Evolutionary conservation across 108 stramenopile genomes (phyloP).

Genomic region (Skeletonema costatum): DNA sequence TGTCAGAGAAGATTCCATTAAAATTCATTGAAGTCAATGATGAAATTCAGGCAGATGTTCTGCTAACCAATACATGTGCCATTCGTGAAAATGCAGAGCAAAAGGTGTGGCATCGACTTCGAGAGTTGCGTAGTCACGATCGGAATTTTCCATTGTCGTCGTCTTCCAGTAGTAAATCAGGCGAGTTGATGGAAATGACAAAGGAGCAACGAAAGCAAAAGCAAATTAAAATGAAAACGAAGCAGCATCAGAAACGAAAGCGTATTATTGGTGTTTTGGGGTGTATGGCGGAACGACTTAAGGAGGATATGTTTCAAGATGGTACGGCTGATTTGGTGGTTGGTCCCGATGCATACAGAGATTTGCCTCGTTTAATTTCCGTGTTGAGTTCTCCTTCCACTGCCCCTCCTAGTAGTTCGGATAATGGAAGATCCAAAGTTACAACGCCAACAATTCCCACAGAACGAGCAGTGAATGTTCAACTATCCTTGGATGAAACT

Average conservation of each 20-base stretch:
- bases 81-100: constrained; percentile 98
- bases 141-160: constrained; percentile 29
- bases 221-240: constrained; percentile 4
- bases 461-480: constrained; percentile 81
- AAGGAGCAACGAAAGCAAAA: constrained; percentile 11
- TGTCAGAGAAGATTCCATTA: constrained; percentile 18
- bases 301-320: constrained; percentile 88
- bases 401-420: not conserved
- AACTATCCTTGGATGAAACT: constrained; percentile 95
- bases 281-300: constrained; percentile 99
- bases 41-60: constrained; percentile 73
- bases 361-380: constrained; percentile 89
- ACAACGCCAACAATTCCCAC: constrained; percentile 9
- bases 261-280: constrained; percentile 96
- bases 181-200: not conserved
- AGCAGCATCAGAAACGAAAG: constrained; percentile 20
- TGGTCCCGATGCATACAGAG: constrained; percentile 98
- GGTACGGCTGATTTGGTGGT: constrained; percentile 92
- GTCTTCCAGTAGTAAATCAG: not conserved
- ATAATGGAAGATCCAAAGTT: not conserved
- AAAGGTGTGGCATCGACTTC: constrained; percentile 94
- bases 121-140: constrained; percentile 48
- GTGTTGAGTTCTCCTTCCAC: constrained; percentile 36
- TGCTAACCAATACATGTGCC: constrained; percentile 98
- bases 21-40: constrained; percentile 40